phyloP scores from a whole-genome alignment of 805 yeast genomes.

The Maudiozyma turicensis region DNA sequence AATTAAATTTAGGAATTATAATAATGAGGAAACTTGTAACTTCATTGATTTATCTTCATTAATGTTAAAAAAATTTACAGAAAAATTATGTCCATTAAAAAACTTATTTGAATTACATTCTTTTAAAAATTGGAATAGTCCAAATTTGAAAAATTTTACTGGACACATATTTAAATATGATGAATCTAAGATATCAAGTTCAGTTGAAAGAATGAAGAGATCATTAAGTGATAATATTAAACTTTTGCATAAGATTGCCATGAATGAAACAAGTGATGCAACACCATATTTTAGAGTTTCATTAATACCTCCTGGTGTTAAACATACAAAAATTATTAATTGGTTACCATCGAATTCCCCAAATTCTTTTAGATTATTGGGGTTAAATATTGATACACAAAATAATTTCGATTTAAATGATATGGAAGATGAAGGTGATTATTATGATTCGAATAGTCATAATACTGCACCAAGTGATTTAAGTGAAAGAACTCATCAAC shows the following conservation, averaged over 20 bases:
- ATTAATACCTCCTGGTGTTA: slow-evolving; percentile 18
- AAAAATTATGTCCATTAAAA: slow-evolving; percentile 7
- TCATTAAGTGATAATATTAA: slow-evolving; percentile 11
- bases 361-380: not conserved
- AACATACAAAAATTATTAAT: slow-evolving; percentile 12
- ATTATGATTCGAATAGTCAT: not conserved
- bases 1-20: slow-evolving; percentile 9
- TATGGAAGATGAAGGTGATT: not conserved
- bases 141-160: slow-evolving; percentile 11
- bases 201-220: slow-evolving; percentile 6
- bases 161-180: slow-evolving; percentile 23
- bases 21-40: slow-evolving; percentile 12
- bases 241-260: slow-evolving; percentile 12
- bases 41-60: slow-evolving; percentile 15
- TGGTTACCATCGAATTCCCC: slow-evolving; percentile 15
- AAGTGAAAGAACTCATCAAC: not conserved
- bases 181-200: slow-evolving; percentile 10
- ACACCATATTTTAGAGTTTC: slow-evolving; percentile 16
- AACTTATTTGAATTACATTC: slow-evolving; percentile 18
- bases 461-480: not conserved
- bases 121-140: slow-evolving; percentile 19
- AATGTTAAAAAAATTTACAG: slow-evolving; percentile 10
- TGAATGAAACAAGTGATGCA: slow-evolving; percentile 17
- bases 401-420: not conserved
- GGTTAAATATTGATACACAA: not conserved